Evolutionary conservation across 768 basidiomycete genomes (phyloP).

Genomic region (Amanita molliuscula): DNA sequence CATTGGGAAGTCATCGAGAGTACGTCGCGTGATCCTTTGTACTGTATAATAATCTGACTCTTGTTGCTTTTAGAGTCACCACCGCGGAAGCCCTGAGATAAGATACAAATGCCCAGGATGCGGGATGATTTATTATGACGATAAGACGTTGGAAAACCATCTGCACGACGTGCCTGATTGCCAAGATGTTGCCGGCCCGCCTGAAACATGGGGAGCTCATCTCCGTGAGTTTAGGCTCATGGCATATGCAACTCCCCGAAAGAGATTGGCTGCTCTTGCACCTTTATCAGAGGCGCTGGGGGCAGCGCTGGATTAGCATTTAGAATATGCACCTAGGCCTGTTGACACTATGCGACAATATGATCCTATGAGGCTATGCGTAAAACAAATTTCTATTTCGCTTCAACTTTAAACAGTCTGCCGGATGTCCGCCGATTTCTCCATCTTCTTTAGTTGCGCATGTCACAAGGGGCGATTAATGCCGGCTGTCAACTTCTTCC

Average conservation of each 20-base stretch:
- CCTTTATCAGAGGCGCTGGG: not conserved
- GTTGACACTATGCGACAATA: not conserved
- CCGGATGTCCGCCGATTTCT: not conserved
- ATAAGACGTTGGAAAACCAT: not conserved
- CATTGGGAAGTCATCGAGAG: not conserved
- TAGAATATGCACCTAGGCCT: not conserved
- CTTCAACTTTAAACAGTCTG: not conserved
- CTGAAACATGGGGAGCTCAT: not conserved
- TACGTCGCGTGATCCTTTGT: not conserved
- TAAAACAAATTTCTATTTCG: not conserved
- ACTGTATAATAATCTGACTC: not conserved
- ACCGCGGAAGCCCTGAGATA: not conserved
- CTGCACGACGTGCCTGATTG: not conserved
- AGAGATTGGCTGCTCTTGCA: not conserved
- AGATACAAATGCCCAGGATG: not conserved
- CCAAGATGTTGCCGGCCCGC: not conserved
- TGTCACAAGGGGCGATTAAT: too few species aligned
- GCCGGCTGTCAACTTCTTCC: too few species aligned
- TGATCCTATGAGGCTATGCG: not conserved
- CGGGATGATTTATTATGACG: not conserved
- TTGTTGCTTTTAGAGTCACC: not conserved
- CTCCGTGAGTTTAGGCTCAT: not conserved
- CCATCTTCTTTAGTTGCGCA: too few species aligned
- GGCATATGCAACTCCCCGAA: not conserved
- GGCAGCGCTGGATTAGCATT: not conserved